phyloP scores from a whole-genome alignment of 192 early-diverging fungal species.

The Podila verticillata region DNA sequence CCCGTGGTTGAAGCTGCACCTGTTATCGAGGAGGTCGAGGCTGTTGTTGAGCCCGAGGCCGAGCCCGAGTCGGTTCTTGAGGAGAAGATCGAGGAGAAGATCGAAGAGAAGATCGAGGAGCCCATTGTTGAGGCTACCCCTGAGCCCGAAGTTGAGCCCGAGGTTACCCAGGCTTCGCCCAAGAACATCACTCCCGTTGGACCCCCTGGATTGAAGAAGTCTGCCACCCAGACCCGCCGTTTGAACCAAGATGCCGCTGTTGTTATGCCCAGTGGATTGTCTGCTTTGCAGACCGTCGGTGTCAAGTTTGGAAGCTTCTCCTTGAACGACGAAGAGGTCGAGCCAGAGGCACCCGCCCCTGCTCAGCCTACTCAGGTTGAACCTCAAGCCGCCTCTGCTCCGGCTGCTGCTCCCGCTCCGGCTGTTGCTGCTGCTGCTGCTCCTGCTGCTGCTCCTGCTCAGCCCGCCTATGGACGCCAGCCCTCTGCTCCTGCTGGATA shows the following conservation, averaged over 20 bases:
- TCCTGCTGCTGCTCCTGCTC: background rate
- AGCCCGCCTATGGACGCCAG: background rate
- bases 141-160: constrained; percentile 2
- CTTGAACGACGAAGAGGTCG: constrained; percentile 62
- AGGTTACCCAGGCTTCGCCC: background rate
- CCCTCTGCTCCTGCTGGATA: constrained; percentile 4
- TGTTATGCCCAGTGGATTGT: constrained; percentile 81
- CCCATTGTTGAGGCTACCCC: background rate
- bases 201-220: constrained; percentile 57
- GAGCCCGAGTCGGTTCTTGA: constrained; percentile 8
- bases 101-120: constrained; percentile 8
- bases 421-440: constrained; percentile 1
- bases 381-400: constrained; percentile 19
- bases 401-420: constrained; percentile 5
- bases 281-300: constrained; percentile 71
- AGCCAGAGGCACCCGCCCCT: constrained; percentile 45
- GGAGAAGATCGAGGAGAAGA: constrained; percentile 2
- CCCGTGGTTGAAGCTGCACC: constrained; percentile 11
- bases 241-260: constrained; percentile 91
- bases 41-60: constrained; percentile 20
- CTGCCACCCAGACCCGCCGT: constrained; percentile 65
- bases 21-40: constrained; percentile 13
- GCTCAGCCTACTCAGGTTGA: constrained; percentile 14
- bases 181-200: constrained; percentile 23
- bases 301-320: constrained; percentile 85